Conservation (phyloP, 495 filamentous ascomycete genomes). For the Geoglossum glabrum region DNA sequence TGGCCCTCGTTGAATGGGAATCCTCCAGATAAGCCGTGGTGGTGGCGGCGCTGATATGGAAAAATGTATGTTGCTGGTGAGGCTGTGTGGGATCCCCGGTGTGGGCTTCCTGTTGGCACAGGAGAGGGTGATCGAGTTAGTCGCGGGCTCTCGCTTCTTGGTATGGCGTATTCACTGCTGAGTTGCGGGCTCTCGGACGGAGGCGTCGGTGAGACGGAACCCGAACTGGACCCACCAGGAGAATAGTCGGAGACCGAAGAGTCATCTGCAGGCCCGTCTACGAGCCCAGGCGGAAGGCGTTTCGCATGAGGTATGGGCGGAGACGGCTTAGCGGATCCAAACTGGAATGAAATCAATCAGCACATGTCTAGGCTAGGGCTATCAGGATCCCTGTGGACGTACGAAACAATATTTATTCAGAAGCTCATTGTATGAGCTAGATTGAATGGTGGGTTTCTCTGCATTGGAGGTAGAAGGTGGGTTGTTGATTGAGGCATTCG, state of each 20-base stretch:
- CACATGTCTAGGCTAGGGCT: slow-evolving; percentile 4
- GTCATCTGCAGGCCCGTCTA: slow-evolving; percentile 1
- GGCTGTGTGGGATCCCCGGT: slow-evolving; percentile 13
- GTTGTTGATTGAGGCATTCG: slow-evolving; percentile 22
- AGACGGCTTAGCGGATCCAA: slow-evolving; percentile 26
- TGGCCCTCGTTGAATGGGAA: neutral
- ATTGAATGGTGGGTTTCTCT: slow-evolving; percentile 51
- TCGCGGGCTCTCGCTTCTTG: slow-evolving; percentile 9
- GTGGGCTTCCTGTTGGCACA: slow-evolving; percentile 6
- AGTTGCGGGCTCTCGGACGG: neutral
- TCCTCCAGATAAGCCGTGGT: neutral
- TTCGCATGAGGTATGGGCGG: slow-evolving; percentile 10
- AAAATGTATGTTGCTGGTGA: slow-evolving; percentile 23
- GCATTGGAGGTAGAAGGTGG: slow-evolving; percentile 20
- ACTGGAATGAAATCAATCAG: slow-evolving; percentile 22
- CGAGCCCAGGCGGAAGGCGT: neutral
- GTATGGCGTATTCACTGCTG: neutral
- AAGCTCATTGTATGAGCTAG: slow-evolving; percentile 77
- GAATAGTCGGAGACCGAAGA: neutral
- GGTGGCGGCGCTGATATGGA: slow-evolving; percentile 13
- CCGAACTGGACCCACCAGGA: neutral
- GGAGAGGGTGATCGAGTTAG: slow-evolving; percentile 16
- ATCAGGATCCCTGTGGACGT: slow-evolving; percentile 32
- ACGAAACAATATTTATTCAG: slow-evolving; percentile 98
- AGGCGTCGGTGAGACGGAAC: neutral